A percentile compares a stretch with the other conserved stretches of the same genome.
These are phyloP conservation scores for Candida freyschussii DNA, from an alignment of 1,139 yeast genomes.

Conservation along the genomic window DNA sequence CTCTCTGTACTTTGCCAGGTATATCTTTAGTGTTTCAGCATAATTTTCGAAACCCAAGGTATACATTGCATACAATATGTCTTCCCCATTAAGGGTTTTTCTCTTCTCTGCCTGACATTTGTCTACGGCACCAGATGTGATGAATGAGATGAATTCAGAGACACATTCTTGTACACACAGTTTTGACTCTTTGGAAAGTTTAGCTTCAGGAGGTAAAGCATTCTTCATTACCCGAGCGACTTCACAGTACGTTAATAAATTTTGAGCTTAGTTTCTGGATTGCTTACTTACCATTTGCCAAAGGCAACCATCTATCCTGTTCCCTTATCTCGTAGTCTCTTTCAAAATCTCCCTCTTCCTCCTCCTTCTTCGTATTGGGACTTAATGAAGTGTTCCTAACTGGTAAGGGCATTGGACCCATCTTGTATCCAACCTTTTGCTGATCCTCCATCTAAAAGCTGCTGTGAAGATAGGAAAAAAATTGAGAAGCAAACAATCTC, in stretches of 20 bases:
- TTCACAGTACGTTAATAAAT: conserved; percentile 7
- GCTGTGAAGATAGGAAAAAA: no score
- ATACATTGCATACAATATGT: conserved; percentile 49
- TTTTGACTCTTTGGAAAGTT: conserved; percentile 82
- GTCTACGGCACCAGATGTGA: conserved; percentile 69
- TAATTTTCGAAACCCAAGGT: conserved; percentile 66
- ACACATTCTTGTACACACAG: conserved; percentile 93
- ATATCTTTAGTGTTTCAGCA: conserved; percentile 64
- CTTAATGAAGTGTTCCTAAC: no score
- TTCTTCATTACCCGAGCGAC: conserved; percentile 77
- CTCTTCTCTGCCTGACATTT: conserved; percentile 60
- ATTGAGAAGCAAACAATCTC: no score
- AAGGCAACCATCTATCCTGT: conserved; percentile 68
- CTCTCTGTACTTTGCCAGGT: conserved; percentile 62
- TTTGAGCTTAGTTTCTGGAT: not conserved
- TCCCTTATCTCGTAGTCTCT: conserved; percentile 44
- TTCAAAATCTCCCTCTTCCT: conserved; percentile 9
- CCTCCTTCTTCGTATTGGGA: no score
- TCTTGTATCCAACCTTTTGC: no score
- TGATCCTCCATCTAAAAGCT: no score
- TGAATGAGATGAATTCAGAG: conserved; percentile 72
- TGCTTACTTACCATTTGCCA: conserved; percentile 50
- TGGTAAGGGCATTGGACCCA: no score
- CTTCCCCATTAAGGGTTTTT: conserved; percentile 69
- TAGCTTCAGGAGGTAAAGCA: conserved; percentile 76